Conservation (phyloP, 345 rosid species). For the Eucalyptus erythrocorys region DNA sequence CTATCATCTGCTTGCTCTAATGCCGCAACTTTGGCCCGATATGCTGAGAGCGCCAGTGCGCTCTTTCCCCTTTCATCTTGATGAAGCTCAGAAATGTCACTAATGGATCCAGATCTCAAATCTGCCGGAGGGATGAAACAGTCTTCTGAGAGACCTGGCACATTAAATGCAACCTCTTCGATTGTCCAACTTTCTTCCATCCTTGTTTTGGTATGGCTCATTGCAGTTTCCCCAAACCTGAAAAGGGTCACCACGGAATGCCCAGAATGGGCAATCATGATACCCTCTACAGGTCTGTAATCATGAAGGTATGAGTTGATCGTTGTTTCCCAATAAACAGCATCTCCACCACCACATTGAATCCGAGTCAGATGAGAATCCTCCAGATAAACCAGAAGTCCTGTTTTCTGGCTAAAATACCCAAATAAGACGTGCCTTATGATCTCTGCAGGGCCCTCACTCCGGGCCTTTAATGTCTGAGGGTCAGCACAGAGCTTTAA, state of each 20-base stretch:
- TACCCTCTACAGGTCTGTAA: slow-evolving; percentile 81
- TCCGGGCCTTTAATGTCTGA: slow-evolving; percentile 22
- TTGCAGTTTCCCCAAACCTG: slow-evolving; percentile 66
- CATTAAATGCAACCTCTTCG: slow-evolving; percentile 1
- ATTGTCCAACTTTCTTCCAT: slow-evolving; percentile 3
- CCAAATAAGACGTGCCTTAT: slow-evolving; percentile 39
- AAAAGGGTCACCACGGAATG: slow-evolving; percentile 78
- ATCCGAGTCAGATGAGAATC: slow-evolving; percentile 41
- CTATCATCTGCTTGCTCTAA: background rate
- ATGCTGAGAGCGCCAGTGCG: background rate
- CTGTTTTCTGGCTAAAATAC: slow-evolving; percentile 40
- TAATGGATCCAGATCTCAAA: background rate
- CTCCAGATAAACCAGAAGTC: slow-evolving; percentile 34
- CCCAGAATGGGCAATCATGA: slow-evolving; percentile 94
- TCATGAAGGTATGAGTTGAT: slow-evolving; percentile 72
- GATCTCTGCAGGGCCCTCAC: slow-evolving; percentile 39
- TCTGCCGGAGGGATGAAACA: slow-evolving; percentile 4
- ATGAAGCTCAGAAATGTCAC: background rate
- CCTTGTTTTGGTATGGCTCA: slow-evolving; percentile 23
- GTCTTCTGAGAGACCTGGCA: background rate
- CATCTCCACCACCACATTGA: slow-evolving; percentile 33
- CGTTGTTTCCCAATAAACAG: slow-evolving; percentile 79
- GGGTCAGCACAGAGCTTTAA: slow-evolving; percentile 35
- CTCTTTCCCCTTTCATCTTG: background rate
- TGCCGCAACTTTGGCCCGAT: background rate